Evolutionary conservation across 2,329 filamentous ascomycete genomes (phyloP).

Genomic region (Monosporascus sp.): DNA sequence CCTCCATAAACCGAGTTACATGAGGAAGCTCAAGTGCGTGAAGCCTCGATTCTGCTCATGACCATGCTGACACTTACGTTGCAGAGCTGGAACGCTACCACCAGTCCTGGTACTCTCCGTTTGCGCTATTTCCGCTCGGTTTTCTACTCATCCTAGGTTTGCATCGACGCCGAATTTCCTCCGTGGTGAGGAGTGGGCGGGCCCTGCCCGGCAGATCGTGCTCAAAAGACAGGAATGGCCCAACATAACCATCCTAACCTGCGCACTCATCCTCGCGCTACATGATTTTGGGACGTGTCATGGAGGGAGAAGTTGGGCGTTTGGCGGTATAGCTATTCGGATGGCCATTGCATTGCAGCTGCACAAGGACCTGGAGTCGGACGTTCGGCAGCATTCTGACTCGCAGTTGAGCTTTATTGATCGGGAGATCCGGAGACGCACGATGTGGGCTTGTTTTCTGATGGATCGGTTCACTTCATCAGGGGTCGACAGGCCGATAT

Average conservation of each 20-base stretch:
- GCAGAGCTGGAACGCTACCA: constrained; percentile 69
- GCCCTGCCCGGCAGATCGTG: constrained; percentile 79
- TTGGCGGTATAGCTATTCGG: constrained; percentile 88
- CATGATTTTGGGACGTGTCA: constrained; percentile 98
- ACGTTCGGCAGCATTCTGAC: constrained; percentile 57
- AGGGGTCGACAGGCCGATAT: constrained; percentile 85
- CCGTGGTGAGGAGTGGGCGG: constrained; percentile 87
- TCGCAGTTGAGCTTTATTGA: constrained; percentile 81
- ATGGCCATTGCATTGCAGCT: constrained; percentile 96
- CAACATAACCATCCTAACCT: constrained; percentile 92
- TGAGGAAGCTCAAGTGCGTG: constrained; percentile 71
- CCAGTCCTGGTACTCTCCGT: constrained; percentile 91
- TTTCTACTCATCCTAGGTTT: constrained; percentile 81
- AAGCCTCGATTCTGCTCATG: constrained; percentile 4
- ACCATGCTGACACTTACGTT: constrained; percentile 19
- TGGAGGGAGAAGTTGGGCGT: constrained; percentile 90
- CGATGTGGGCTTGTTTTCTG: constrained; percentile 97
- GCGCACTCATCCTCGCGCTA: constrained; percentile 79
- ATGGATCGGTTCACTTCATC: constrained; percentile 99
- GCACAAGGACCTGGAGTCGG: constrained; percentile 83
- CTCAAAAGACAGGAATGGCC: constrained; percentile 86
- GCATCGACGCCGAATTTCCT: constrained; percentile 74
- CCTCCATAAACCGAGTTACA: constrained; percentile 94
- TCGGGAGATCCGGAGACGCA: constrained; percentile 83
- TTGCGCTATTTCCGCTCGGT: constrained; percentile 91